Evolutionary conservation across 2,329 filamentous ascomycete genomes (phyloP), one percentile per base, ranked within the genome.

Genomic region (Talaromyces islandicus): DNA sequence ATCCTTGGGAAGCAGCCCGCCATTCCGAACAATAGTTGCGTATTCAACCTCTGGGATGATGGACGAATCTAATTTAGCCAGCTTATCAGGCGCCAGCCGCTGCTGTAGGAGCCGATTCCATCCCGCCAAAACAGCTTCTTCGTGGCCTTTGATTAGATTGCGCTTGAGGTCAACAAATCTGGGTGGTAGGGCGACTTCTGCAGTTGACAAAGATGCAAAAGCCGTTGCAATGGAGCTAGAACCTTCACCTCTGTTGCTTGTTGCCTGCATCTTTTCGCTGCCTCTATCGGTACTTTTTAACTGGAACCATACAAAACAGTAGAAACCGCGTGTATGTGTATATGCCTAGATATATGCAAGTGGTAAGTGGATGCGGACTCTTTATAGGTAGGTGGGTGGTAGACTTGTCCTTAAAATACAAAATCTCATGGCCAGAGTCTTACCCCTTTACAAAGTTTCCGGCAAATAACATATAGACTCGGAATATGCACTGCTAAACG

Each of bases 11-110:
- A 59, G 54, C 2, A 32, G 50, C 9, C 57, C 56, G 1, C 24
- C 29, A 30, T 59, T 59, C 7, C 17, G 50, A 12, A n/a, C 27
- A 21, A 77, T 53, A 7, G 73, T 64, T 0, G 67, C 62, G 11
- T 68, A 70, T 12, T 69, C 60, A 14, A 76, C 64, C 29, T 69
- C 67, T 3, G 75, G 74, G 32, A 79, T 75, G 3, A 70, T 66
- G 27, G 21, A 35, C 11, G 57, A 48, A 25, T 50, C 51, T 6
- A 54, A 1, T 14, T 35, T 35, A 21, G 46, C 38, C 2, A 59
- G 29, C 19, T 24, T 55, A 14, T 54, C n/a, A 29, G 46, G 21
- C 4, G 57, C 35, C n/a, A 59, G 10, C 14, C 57, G 35, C 12
- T 50, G 50, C n/a, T 59, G 50, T 25, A 59, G 38, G 27, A 59